Percentiles rank a stretch among this genome's conserved stretches.
Conservation (phyloP, 805 yeast species). For the Scheffersomyces spartinae region DNA sequence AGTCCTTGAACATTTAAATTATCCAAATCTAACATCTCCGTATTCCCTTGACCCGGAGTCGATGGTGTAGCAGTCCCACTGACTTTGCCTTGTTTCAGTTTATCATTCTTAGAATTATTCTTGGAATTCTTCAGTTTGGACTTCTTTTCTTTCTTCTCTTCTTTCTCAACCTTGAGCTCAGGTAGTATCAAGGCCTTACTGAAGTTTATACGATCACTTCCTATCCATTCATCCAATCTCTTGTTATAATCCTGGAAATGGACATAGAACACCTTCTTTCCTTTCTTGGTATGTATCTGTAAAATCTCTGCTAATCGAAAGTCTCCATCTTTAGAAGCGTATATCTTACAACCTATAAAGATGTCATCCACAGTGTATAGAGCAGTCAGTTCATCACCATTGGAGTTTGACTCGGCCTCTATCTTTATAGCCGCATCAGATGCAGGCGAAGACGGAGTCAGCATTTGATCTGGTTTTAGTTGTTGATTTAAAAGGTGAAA, state of each 20-base stretch:
- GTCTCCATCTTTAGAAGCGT: conserved; percentile 71
- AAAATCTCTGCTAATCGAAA: conserved; percentile 76
- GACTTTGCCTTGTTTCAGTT: conserved; percentile 22
- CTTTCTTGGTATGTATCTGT: conserved; percentile 63
- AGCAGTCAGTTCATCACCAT: neutral
- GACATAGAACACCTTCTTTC: conserved; percentile 74
- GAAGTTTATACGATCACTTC: conserved; percentile 58
- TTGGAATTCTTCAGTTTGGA: conserved; percentile 10
- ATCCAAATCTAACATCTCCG: conserved; percentile 77
- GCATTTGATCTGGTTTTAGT: too few relatives aligned
- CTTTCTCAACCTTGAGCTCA: conserved; percentile 39
- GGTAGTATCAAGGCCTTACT: conserved; percentile 65
- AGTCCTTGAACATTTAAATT: conserved; percentile 77
- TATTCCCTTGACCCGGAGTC: conserved; percentile 11
- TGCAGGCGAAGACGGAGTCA: too few relatives aligned
- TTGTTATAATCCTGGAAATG: conserved; percentile 93
- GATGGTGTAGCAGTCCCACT: conserved; percentile 9
- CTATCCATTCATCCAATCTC: conserved; percentile 93
- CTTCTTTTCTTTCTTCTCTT: conserved; percentile 29
- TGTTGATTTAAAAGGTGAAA: too few relatives aligned
- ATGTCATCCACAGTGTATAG: conserved; percentile 36
- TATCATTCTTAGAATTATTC: conserved; percentile 8
- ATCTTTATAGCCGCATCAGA: neutral
- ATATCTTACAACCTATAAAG: conserved; percentile 69
- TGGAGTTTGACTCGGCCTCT: neutral